phyloP scores from a whole-genome alignment of 805 yeast genomes.

The Candida patagonica region DNA sequence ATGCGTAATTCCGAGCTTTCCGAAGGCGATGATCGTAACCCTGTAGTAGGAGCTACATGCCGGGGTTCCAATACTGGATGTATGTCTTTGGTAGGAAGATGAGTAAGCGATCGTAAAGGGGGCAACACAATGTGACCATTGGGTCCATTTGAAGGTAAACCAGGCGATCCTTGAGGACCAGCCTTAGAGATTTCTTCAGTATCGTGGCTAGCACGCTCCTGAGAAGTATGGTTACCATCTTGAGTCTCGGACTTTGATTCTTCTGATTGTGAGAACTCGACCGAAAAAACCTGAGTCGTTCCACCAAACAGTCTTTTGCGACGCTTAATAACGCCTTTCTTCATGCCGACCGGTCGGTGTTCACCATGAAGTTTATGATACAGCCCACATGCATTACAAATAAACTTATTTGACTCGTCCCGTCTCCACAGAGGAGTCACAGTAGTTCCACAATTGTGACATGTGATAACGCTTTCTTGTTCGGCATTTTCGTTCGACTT shows the following conservation, averaged over 20 bases:
- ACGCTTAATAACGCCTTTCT: conserved; percentile 63
- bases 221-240: not conserved
- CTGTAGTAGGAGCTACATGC: not conserved
- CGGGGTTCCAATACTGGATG: not conserved
- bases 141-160: too few species aligned
- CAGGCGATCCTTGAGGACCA: too few species aligned
- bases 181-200: too few species aligned
- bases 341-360: conserved; percentile 70
- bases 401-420: conserved; percentile 71
- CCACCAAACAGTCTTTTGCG: conserved; percentile 42
- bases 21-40: not conserved
- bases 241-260: not conserved
- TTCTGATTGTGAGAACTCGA: not conserved
- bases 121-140: not conserved
- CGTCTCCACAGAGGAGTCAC: conserved; percentile 84
- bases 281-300: not conserved
- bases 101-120: too few species aligned
- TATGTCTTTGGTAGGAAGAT: too few species aligned
- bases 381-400: conserved; percentile 80
- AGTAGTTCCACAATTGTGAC: conserved; percentile 76
- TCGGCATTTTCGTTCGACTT: conserved; percentile 10
- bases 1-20: too few species aligned
- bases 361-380: conserved; percentile 67
- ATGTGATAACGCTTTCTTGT: conserved; percentile 48
- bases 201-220: not conserved